Conservation (phyloP, 2,329 filamentous ascomycete species). For the Dryadomyces quercus-mongolicae region DNA sequence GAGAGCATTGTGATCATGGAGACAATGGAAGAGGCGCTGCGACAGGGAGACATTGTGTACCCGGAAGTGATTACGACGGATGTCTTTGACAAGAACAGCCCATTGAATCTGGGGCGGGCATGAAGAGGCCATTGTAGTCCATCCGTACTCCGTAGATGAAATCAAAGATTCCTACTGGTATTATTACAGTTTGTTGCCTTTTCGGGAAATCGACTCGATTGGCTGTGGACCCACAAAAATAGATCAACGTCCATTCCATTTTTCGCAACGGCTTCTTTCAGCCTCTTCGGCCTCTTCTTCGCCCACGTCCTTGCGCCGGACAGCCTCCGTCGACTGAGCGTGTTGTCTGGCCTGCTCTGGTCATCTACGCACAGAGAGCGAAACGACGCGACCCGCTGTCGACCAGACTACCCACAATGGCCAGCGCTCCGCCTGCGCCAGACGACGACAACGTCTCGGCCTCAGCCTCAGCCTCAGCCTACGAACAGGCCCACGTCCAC, state of each 20-base stretch:
- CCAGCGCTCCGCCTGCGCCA: not conserved
- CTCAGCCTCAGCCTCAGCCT: conserved; percentile 25
- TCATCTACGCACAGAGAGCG: too few relatives aligned
- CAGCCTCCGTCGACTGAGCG: not conserved
- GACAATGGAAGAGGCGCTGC: conserved; percentile 43
- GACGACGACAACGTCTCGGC: not conserved
- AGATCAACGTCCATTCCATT: not conserved
- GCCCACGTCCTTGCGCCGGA: too few relatives aligned
- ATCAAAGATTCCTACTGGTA: not conserved
- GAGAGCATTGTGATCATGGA: conserved; percentile 85
- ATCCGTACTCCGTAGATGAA: not conserved
- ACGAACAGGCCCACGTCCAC: conserved; percentile 84
- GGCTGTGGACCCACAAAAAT: not conserved
- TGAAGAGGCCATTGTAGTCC: conserved; percentile 1
- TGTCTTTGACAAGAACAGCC: conserved; percentile 46
- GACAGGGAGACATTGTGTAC: conserved; percentile 40
- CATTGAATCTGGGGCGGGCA: conserved; percentile 43
- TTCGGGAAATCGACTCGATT: not conserved
- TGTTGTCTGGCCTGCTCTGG: too few relatives aligned
- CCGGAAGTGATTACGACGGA: conserved; percentile 44
- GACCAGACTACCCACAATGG: too few relatives aligned
- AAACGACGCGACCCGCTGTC: too few relatives aligned
- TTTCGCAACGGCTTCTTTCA: not conserved
- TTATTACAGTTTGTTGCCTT: not conserved
- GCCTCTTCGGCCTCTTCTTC: too few relatives aligned